Evolutionary conservation across 805 yeast species (phyloP), one percentile per base, ranked within the genome.

Genomic region (Scheffersomyces lignosus): DNA sequence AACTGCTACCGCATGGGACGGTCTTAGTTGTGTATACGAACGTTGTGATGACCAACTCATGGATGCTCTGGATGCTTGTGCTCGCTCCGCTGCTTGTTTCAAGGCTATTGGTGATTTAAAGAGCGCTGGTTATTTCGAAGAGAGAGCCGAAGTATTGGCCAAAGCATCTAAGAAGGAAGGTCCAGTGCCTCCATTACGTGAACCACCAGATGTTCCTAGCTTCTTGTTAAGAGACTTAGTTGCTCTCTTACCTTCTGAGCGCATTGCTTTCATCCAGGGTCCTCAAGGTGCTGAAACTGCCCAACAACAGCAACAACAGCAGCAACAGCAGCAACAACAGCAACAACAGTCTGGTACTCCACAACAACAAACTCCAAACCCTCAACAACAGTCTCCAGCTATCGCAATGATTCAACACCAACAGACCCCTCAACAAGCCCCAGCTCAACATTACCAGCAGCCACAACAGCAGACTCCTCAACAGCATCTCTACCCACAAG

Each of bases 1-100:
- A 1, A 64, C 74, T 4, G 83, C 81, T 2, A 64, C 78, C 10
- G 83, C 83, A 1, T 80, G 85, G 85, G 82, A 78, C 48, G 84
- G 84, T 1, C 54, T 80, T 29, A 66, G 77, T 25, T 75, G 81
- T 53, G 83, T 79, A 5, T 79, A 80, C 50, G 83, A 78, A 47
- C 62, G 82, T 14, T 78, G 83, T 49, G 82, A 78, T 40, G 79
- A 76, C 46, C 84, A 79, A 49, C 60, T 71, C 15, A 58, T 64
- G 42, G 84, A 80, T 53, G 83, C 83, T 0, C 70, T 79, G 0
- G 83, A 77, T 52, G 83, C 84, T 4, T 75, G 80, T 41, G 38
- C 58, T 8, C 58, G 82, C 29, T 75, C 83, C 1, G 71, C 78
- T 1, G 51, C 62, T 13, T 76, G 79, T 47, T 77, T 69, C 50